Evolutionary conservation across 2,329 filamentous ascomycete genomes (phyloP), one percentile per base, ranked within the genome.

Genomic region (Lecanosticta acicola): DNA sequence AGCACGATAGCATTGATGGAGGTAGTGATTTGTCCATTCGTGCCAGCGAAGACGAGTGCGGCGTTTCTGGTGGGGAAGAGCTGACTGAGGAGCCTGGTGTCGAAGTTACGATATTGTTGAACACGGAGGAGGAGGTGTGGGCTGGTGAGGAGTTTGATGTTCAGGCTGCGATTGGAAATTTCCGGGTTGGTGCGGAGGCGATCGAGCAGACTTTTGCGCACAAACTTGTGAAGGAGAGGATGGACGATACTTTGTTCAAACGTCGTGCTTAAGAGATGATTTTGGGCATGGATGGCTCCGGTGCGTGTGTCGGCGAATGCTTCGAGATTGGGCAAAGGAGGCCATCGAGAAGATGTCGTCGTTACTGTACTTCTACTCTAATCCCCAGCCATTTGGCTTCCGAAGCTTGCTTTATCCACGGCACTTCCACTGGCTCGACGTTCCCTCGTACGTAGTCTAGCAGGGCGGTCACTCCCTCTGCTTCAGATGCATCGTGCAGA

Each of bases 371-470:
- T 9, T 41, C 26, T 13, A 41, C 29, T 4, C 18, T 4, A 18
- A 29, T 41, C 13, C 39, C 39, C 7, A 41, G 29, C 39, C 39
- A 41, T 29, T 41, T n/a, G 9, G 26, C 39, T 19, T 41, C 16
- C 18, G 29, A 19, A 33, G 29, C 29, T 20, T 41, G 39, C 20
- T 41, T 19, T 13, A 41, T 17, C 39, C 39, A 41, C 10, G 39
- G 39, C 11, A 41, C 29, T 17, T 41, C 39, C 4, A 41, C 16
- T 3, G 18, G n/a, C 9, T 33, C 13, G 2, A 41, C 26, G 7
- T 41, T 16, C 24, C 34, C 14, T 7, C 39, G 24, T 11, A 41
- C 29, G 16, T 41, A 41, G 3, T 33, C 14, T 5, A 11, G 7
- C 26, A 41, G 17, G 3, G 16, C 26, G 16, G 11, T 19, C 4